These are phyloP conservation scores for Pseudogymnoascus sp. DNA, from an alignment of 2,329 filamentous ascomycete species.

Conservation along the genomic window DNA sequence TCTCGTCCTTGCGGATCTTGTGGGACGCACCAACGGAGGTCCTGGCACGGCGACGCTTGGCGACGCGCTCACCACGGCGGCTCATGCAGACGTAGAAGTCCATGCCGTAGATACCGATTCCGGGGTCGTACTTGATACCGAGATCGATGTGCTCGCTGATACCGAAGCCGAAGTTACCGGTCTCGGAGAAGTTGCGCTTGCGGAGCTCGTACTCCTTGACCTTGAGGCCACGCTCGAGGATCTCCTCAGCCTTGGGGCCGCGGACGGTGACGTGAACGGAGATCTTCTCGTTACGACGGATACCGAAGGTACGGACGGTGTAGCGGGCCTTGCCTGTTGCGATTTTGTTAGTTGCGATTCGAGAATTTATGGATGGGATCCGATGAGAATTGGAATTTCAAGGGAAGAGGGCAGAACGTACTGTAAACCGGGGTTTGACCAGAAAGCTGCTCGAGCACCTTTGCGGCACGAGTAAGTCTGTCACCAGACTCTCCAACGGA, in stretches of 20 bases:
- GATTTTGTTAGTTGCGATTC: slow-evolving; percentile 15
- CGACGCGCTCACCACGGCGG: slow-evolving; percentile 95
- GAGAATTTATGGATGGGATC: slow-evolving; percentile 13
- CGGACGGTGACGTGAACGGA: slow-evolving; percentile 98
- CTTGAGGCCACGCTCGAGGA: slow-evolving; percentile 99
- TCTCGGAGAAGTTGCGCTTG: slow-evolving; percentile 99
- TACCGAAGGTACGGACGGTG: slow-evolving; percentile 99
- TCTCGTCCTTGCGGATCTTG: slow-evolving; percentile 91
- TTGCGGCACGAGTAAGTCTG: slow-evolving; percentile 98
- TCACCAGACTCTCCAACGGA: slow-evolving; percentile 99
- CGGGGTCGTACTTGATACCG: slow-evolving; percentile 99
- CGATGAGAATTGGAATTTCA: neutral
- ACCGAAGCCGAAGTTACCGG: slow-evolving; percentile 99
- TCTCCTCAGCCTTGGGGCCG: slow-evolving; percentile 98
- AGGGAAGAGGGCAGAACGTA: slow-evolving; percentile 39
- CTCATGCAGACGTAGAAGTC: slow-evolving; percentile 99
- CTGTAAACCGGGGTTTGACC: slow-evolving; percentile 99
- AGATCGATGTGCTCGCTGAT: slow-evolving; percentile 99
- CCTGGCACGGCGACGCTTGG: slow-evolving; percentile 88
- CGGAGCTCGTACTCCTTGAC: slow-evolving; percentile 99
- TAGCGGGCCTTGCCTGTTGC: slow-evolving; percentile 91
- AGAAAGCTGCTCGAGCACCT: slow-evolving; percentile 98
- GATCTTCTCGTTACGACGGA: slow-evolving; percentile 99
- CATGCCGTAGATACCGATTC: slow-evolving; percentile 99
- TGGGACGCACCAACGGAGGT: slow-evolving; percentile 78